Evolutionary conservation across 73 alveolate species (phyloP).

Genomic region (Breviolum minutum): DNA sequence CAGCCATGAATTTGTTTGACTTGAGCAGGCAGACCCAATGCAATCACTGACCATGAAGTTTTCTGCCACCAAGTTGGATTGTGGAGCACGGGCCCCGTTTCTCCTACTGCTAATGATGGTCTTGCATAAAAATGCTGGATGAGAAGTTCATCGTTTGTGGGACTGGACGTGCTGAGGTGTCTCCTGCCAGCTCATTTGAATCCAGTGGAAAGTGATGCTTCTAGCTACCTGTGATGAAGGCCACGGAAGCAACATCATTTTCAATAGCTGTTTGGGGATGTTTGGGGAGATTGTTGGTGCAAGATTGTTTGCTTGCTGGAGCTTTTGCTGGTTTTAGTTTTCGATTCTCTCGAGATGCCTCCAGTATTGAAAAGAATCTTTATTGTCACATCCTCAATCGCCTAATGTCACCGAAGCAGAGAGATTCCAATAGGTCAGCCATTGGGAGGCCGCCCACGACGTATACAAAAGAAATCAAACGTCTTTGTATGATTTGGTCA

Average conservation of each 20-base stretch:
- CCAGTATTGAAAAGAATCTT: too few species aligned
- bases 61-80: constrained; percentile 8
- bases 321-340: background rate
- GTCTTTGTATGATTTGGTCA: too few species aligned
- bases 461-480: too few species aligned
- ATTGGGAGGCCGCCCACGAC: too few species aligned
- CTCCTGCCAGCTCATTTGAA: constrained; percentile 1
- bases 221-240: background rate
- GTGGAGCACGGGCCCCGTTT: background rate
- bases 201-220: background rate
- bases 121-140: background rate
- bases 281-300: background rate
- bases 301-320: background rate
- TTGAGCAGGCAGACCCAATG: background rate
- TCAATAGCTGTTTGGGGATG: background rate
- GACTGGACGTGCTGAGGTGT: background rate
- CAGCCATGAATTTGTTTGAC: background rate
- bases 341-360: background rate
- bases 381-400: too few species aligned
- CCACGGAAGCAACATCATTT: background rate
- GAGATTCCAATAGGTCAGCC: too few species aligned
- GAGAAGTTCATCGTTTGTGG: background rate
- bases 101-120: background rate
- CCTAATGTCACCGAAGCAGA: too few species aligned
- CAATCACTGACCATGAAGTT: constrained; percentile 28